Base-by-base conservation (phyloP, 768 basidiomycete genomes). In the Neoboletus brunneissimus region DNA sequence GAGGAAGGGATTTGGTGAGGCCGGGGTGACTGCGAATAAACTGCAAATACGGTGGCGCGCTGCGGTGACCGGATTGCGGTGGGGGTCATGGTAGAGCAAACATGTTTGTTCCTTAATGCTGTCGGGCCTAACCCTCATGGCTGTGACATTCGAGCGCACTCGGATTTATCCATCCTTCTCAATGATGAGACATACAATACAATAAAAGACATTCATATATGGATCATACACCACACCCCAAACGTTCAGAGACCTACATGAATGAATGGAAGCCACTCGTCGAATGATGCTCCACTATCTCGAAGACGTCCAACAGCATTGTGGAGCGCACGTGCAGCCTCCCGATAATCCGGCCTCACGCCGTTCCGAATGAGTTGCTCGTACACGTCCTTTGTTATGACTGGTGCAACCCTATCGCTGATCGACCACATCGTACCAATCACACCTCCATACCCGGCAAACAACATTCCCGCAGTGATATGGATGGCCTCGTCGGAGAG, bases 391-490 rank as follows among this genome's bases (percentile, higher is more conserved):
- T 40, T 40, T n/a, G 38, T 10, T 4, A 40, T 9, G 5, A 4
- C 8, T 3, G 38, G 38, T n/a, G 38, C n/a, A 40, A 40, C 18
- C 38, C 59, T 55, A 55, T 80, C 79, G 16, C 56, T 58, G 40
- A 77, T 74, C 15, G 69, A 71, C 79, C 78, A 79, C 75, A 80
- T 69, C 16, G 79, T 80, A 5, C 67, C 77, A 27, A 80, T 65
- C 37, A 38, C 37, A 5, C 37, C 37, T 6, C 37, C 18, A 6
- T 38, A 38, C 1, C 34, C 34, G 5, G 37, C 37, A 18, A 38
- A 38, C 37, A 38, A 18, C 18, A 38, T 38, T 18, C 37, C 37
- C 37, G 37, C 37, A 18, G 37, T 15, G 18, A 38, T 18, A 38
- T 38, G 37, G 18, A 38, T 38, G 18, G 37, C 37, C 37, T 38